Percentiles rank a stretch among this genome's conserved stretches.
phyloP scores from a whole-genome alignment of 2,329 filamentous ascomycete genomes.

The Ustulina deusta region DNA sequence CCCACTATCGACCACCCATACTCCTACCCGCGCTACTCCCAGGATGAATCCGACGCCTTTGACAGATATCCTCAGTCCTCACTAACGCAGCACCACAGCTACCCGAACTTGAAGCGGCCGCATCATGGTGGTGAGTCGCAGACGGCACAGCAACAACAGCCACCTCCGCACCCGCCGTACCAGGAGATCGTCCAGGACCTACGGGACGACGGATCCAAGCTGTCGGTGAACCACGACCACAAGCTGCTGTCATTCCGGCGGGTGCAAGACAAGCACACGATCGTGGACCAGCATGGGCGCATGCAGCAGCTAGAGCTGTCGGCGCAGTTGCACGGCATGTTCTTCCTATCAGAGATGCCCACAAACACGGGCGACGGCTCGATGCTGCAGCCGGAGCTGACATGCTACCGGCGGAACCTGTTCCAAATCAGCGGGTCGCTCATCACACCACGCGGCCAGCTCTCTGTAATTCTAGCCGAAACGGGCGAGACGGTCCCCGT shows the following conservation, averaged over 20 bases:
- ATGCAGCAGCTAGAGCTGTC: slow-evolving; percentile 72
- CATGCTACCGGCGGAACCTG: slow-evolving; percentile 93
- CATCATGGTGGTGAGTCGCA: slow-evolving; percentile 56
- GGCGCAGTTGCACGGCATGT: slow-evolving; percentile 88
- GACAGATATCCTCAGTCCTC: slow-evolving; percentile 64
- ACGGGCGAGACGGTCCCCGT: slow-evolving; percentile 87
- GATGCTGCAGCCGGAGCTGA: slow-evolving; percentile 81
- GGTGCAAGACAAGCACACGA: slow-evolving; percentile 69
- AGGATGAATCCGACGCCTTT: slow-evolving; percentile 67
- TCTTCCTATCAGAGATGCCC: slow-evolving; percentile 85
- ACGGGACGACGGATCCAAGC: slow-evolving; percentile 68
- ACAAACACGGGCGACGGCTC: slow-evolving; percentile 69
- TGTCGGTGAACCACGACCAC: slow-evolving; percentile 70
- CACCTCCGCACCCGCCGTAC: slow-evolving; percentile 60
- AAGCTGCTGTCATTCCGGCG: slow-evolving; percentile 70
- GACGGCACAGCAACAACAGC: slow-evolving; percentile 35
- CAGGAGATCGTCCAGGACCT: slow-evolving; percentile 72
- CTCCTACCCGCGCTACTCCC: slow-evolving; percentile 65
- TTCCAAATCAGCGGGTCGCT: slow-evolving; percentile 96
- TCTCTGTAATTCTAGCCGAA: slow-evolving; percentile 82
- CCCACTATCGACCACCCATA: slow-evolving; percentile 65
- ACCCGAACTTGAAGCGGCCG: slow-evolving; percentile 67
- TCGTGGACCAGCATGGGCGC: slow-evolving; percentile 69
- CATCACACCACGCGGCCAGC: slow-evolving; percentile 79
- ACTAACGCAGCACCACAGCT: slow-evolving; percentile 64